Base-by-base conservation (phyloP, 176 grass and related monocot genomes). In the Carex scoparia region DNA sequence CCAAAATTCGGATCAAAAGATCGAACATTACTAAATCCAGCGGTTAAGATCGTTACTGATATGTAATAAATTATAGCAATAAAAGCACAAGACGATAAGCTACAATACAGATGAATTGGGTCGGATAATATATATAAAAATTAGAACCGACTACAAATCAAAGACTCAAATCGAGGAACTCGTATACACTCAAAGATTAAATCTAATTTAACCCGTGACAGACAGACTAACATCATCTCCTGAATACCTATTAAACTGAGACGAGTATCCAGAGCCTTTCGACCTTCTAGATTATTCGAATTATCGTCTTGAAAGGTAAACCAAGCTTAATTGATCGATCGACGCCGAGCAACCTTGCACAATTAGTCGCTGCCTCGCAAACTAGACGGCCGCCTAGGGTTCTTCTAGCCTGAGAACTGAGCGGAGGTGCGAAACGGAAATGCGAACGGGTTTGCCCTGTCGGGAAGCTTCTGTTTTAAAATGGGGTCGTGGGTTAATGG, bases 351-450 rank as follows among this genome's bases (percentile, higher is more conserved):
- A 51, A 72, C 69, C 16, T 27, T 18, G 40, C 69, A 10, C 37
- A 42, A 49, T 11, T 73, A 19, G 35, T 46, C 15, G 16, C 69
- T 44, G 15, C 68, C 4, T 19, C 35, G 44, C 70, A 3, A 49
- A 74, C 42, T 74, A 44, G 0, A 48, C 16, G n/a, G 70, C 70
- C 70, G 70, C 44, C 70, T 74, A 74, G 70, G 70, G 70, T 74
- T 74, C n/a, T 51, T 48, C 1, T n/a, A n/a, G 70, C 42, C 9
- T 27, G 44, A 69, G n/a, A 74, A 18, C 69, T 27, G 40, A 72
- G 40, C 69, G 40, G 18, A 49, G 40, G 38, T 73, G 69, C 69
- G 69, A 38, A 74, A 23, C 44, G 42, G 9, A 74, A 49, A 28
- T 2, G 42, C 11, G 19, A 74, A 40, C 5, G 68, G 68, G 68